Conservation (phyloP, 345 rosid species). For the Xanthoceras sorbifolium region DNA sequence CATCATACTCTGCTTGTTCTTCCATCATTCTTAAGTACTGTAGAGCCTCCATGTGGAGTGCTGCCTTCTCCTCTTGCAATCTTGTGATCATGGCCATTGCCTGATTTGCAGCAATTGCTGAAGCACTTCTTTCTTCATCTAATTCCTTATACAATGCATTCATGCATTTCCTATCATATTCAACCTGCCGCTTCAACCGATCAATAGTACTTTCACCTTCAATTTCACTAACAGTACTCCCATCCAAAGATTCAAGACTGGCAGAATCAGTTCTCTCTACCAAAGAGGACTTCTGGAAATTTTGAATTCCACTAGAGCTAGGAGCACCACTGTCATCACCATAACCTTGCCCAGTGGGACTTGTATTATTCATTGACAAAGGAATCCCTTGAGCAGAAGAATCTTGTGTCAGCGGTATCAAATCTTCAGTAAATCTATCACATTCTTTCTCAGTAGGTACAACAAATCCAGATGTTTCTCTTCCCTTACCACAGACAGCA, state of each 20-base stretch:
- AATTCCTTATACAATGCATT: conserved; percentile 52
- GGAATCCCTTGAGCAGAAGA: conserved; percentile 30
- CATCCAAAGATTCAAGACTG: conserved; percentile 49
- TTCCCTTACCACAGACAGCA: conserved; percentile 31
- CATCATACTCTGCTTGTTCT: conserved; percentile 80
- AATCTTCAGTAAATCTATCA: conserved; percentile 38
- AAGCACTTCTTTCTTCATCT: conserved; percentile 77
- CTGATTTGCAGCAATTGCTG: conserved; percentile 62
- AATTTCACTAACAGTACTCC: conserved; percentile 53
- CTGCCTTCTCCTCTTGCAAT: conserved; percentile 86
- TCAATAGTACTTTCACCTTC: conserved; percentile 60
- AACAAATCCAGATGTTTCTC: conserved; percentile 31
- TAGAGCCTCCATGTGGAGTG: conserved; percentile 76
- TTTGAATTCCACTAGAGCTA: conserved; percentile 33
- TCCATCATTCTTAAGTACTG: conserved; percentile 94
- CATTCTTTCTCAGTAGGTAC: conserved; percentile 32
- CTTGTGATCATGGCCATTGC: conserved; percentile 90
- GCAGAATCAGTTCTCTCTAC: conserved; percentile 47
- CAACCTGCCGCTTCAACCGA: conserved; percentile 56
- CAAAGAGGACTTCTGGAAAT: conserved; percentile 28
- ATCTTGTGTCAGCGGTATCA: conserved; percentile 27
- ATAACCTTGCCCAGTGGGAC: conserved; percentile 30
- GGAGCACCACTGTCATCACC: conserved; percentile 38
- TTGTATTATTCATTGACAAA: conserved; percentile 27
- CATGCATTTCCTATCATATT: conserved; percentile 47